These are phyloP conservation scores for Xylaria sp. DNA, from an alignment of 2,329 filamentous ascomycete genomes.

Conservation along the genomic window DNA sequence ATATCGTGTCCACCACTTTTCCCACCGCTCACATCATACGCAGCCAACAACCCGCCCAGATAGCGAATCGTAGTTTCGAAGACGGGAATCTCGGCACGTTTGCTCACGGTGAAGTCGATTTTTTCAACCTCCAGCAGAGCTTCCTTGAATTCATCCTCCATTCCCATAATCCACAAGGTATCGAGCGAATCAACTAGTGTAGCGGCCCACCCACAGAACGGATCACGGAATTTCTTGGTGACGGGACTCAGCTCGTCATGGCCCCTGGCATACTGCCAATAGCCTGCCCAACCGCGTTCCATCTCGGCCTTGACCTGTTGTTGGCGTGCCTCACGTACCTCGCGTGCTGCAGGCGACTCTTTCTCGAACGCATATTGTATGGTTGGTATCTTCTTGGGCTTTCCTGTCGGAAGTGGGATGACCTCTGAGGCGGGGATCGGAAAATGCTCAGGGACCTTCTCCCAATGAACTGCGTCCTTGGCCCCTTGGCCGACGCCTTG, in stretches of 20 bases:
- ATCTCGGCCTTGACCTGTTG: slow-evolving; percentile 78
- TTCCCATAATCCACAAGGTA: slow-evolving; percentile 78
- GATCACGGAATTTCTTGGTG: slow-evolving; percentile 74
- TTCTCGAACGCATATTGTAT: slow-evolving; percentile 79
- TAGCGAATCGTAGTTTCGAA: slow-evolving; percentile 96
- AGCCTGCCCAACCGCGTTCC: slow-evolving; percentile 82
- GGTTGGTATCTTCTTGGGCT: slow-evolving; percentile 75
- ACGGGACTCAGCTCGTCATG: slow-evolving; percentile 88
- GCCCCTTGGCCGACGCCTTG: slow-evolving; percentile 45
- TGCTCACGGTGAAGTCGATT: slow-evolving; percentile 85
- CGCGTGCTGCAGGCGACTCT: slow-evolving; percentile 70
- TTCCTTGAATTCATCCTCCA: slow-evolving; percentile 73
- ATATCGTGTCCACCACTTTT: slow-evolving; percentile 66
- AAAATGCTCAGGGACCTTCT: slow-evolving; percentile 78
- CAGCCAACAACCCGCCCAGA: slow-evolving; percentile 83
- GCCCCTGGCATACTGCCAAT: slow-evolving; percentile 81
- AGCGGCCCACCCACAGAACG: slow-evolving; percentile 84
- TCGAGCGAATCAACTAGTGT: slow-evolving; percentile 76
- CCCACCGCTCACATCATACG: slow-evolving; percentile 85
- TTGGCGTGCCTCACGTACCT: slow-evolving; percentile 72
- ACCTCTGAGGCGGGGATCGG: slow-evolving; percentile 77
- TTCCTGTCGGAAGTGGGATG: slow-evolving; percentile 79
- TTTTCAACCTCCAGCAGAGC: slow-evolving; percentile 65
- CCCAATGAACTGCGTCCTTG: slow-evolving; percentile 71
- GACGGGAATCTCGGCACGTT: slow-evolving; percentile 77